Base-by-base conservation (phyloP, 768 basidiomycete genomes). In the Daedaleopsis nitida region DNA sequence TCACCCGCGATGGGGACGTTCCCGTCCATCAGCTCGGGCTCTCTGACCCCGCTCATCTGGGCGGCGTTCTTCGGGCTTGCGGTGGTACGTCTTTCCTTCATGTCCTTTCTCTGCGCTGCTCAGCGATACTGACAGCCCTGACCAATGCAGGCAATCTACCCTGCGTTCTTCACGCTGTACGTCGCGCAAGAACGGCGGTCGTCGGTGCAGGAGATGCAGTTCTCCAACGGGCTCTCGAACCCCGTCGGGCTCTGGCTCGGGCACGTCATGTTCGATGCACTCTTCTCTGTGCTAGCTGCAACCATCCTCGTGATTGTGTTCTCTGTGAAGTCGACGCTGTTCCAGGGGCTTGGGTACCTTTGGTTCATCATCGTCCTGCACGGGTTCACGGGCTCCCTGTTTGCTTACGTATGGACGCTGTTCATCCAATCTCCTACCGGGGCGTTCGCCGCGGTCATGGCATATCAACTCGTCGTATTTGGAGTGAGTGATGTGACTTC, bases 141-240 rank as follows among this genome's bases (percentile, higher is more conserved):
- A 23, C 1, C 14, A 1, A 14, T 3, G 14, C 57, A 90, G 88
- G 79, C 87, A 13, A 85, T 90, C 0, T 92, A 83, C 68, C 89
- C 91, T 19, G 91, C 91, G 5, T 93, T 93, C 75, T 91, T 85
- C 66, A 81, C 88, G 11, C 72, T 93, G 13, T 93, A 93, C 70
- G 89, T 91, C 5, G 85, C 89, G 0, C 80, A 79, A 62, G 91
- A 93, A 68, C 83, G 88, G 9, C 80, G 84, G 1, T 84, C 86
- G 0, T 84, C 85, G 1, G 88, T 92, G 1, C 89, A 92, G 69
- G 87, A 89, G 5, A 93, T 92, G 88, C 91, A 92, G 68, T 76
- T 88, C 39, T 89, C 87, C 38, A 91, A 92, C 70, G 91, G 91
- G 1, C 72, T 92, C 24, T 80, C 85, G 1, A 79, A 91, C 66